These are phyloP conservation scores for Avena atlantica DNA, from an alignment of 176 grass and related monocot genomes.

Conservation along the genomic window DNA sequence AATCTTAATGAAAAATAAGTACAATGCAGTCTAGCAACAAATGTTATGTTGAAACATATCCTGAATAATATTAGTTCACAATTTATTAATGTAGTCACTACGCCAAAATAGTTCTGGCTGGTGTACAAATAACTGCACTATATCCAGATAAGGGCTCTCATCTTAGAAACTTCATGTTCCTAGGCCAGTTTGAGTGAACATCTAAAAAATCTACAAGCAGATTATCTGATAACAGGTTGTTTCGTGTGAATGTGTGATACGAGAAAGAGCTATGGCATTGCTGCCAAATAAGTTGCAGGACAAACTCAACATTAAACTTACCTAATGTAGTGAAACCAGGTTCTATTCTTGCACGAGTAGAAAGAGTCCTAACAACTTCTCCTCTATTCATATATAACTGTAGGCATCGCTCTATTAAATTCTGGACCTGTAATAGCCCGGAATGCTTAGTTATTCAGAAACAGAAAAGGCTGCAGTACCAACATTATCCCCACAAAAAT, in stretches of 20 bases:
- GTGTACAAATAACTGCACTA: conserved; percentile 1
- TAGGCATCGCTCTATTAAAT: conserved; percentile 84
- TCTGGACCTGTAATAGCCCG: conserved; percentile 65
- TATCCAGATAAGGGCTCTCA: neutral
- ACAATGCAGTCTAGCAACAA: neutral
- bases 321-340: conserved; percentile 87
- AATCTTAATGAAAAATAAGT: conserved; percentile 11
- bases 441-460: conserved; percentile 2
- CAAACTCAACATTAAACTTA: conserved; percentile 33
- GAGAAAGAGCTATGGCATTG: neutral
- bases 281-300: neutral
- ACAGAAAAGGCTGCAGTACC: neutral
- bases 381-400: conserved; percentile 87
- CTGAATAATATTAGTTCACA: conserved; percentile 13
- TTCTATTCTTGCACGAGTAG: conserved; percentile 82
- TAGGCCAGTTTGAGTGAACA: neutral
- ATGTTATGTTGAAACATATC: neutral
- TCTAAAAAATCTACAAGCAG: neutral
- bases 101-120: neutral
- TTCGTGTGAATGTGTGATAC: neutral
- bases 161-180: conserved; percentile 3
- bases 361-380: conserved; percentile 80
- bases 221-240: neutral
- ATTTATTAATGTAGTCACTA: neutral
- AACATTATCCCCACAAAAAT: conserved; percentile 8